Percentiles rank a stretch among this genome's conserved stretches.
Evolutionary conservation across 305 asterid genomes (phyloP).

Genomic region (Fraxinus sp.): DNA sequence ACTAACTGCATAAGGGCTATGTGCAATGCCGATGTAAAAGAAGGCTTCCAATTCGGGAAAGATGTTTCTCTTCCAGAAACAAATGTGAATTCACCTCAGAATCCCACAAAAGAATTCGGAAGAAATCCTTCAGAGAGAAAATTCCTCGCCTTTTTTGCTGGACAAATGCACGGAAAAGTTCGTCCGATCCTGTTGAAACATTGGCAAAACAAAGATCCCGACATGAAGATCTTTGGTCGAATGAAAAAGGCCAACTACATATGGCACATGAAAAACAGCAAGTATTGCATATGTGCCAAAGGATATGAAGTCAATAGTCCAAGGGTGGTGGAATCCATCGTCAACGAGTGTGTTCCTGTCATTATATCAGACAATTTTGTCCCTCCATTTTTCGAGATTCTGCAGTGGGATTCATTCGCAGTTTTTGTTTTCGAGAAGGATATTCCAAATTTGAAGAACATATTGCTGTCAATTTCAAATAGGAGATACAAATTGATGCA

Average conservation of each 20-base stretch:
- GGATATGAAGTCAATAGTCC: constrained; percentile 77
- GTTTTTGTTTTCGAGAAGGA: constrained; percentile 64
- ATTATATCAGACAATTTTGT: constrained; percentile 66
- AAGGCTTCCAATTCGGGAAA: constrained; percentile 57
- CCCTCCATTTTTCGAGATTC: constrained; percentile 63
- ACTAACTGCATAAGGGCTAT: constrained; percentile 61
- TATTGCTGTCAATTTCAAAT: constrained; percentile 50
- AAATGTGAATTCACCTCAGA: constrained; percentile 30
- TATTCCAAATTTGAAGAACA: constrained; percentile 58
- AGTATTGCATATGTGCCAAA: constrained; percentile 65
- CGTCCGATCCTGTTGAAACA: constrained; percentile 54
- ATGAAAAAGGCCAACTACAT: constrained; percentile 33
- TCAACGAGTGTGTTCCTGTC: constrained; percentile 63
- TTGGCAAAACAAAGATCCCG: constrained; percentile 74
- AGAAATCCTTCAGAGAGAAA: constrained; percentile 53
- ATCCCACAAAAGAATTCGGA: constrained; percentile 41
- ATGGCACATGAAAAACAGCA: constrained; percentile 69
- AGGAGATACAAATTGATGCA: constrained; percentile 56
- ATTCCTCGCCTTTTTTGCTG: constrained; percentile 71
- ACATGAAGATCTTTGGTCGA: constrained; percentile 56
- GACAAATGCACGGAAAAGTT: constrained; percentile 63
- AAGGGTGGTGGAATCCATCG: constrained; percentile 63
- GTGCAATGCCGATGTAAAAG: constrained; percentile 62
- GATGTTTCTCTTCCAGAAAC: constrained; percentile 71
- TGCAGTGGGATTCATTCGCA: constrained; percentile 63